Evolutionary conservation across 148 eudicot genomes (phyloP), one percentile per base, ranked within the genome.

Genomic region (Nepenthes gracilis): DNA sequence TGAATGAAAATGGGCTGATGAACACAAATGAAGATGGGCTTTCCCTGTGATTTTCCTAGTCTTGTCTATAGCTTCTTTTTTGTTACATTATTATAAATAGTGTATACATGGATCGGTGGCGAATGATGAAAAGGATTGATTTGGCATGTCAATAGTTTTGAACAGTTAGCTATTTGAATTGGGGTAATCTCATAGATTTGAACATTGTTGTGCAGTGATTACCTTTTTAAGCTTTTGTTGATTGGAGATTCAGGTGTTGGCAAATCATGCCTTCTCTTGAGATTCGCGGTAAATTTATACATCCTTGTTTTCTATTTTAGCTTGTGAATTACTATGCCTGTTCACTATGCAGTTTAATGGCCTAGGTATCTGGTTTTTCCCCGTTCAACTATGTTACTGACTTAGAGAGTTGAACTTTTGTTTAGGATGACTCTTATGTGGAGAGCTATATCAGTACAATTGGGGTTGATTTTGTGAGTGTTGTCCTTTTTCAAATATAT

Each of bases 401-500:
- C 2, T 23, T 52, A 6, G 32, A 9, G 40, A 33, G 38, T 48
- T 48, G 40, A 36, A 10, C n/a, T 34, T 10, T 45, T 33, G 45
- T 74, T 59, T 75, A 78, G 82, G 82, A 78, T 62, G 82, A 78
- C 65, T 74, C 78, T 10, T 78, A 78, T 51, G 73, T 78, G 69
- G 82, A 78, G 65, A 78, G 81, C 61, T 78, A 78, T 74, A 78
- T 78, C 50, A 78, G 82, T 68, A 78, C 82, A 47, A 78, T 78
- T 58, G 82, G 82, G 67, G 82, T 78, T 65, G 82, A 78, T 62
- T 78, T 78, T 51, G 82, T 78, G 65, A 74, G 82, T 78, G 48
- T 67, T 51, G 35, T 52, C 48, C 50, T 45, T 9, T 38, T 32
- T 35, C 51, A 63, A 14, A 40, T 14, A 12, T 38, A 35, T 23